Evolutionary conservation across 495 filamentous ascomycete genomes (phyloP).

Genomic region (Aspergillus steynii): DNA sequence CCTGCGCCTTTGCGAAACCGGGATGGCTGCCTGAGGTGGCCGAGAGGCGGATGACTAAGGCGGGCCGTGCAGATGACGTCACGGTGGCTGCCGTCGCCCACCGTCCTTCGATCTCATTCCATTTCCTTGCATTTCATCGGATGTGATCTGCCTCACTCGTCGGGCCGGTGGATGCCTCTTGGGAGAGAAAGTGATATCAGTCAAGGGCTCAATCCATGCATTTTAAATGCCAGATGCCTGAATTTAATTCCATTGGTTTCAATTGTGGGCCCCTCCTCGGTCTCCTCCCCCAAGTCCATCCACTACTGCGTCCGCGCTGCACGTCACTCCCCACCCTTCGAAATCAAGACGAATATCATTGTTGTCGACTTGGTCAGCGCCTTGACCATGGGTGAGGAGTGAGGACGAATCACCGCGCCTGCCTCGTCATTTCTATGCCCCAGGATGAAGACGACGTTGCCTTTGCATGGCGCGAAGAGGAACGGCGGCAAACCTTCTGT

Average conservation of each 20-base stretch:
- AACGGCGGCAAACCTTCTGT: too few species aligned
- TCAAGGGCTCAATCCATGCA: not conserved
- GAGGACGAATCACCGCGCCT: not conserved
- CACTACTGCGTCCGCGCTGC: not conserved
- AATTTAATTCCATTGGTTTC: not conserved
- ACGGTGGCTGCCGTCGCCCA: not conserved
- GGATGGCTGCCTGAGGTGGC: too few species aligned
- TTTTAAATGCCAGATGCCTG: not conserved
- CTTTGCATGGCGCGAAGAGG: too few species aligned
- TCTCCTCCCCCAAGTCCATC: not conserved
- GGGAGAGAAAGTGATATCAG: too few species aligned
- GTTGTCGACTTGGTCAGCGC: not conserved
- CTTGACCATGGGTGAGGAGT: not conserved
- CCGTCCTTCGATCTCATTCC: too few species aligned
- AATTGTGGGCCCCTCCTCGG: not conserved
- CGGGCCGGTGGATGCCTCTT: too few species aligned
- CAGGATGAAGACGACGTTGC: not conserved
- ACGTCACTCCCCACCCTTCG: conserved; percentile 1
- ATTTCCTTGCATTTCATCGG: too few species aligned
- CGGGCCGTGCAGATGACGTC: not conserved
- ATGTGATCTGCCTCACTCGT: too few species aligned
- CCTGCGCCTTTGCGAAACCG: not conserved
- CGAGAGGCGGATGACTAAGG: not conserved
- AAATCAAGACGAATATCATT: not conserved
- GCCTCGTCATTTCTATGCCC: not conserved